phyloP scores from a whole-genome alignment of 768 basidiomycete species.

The Butyriboletus loyo region DNA sequence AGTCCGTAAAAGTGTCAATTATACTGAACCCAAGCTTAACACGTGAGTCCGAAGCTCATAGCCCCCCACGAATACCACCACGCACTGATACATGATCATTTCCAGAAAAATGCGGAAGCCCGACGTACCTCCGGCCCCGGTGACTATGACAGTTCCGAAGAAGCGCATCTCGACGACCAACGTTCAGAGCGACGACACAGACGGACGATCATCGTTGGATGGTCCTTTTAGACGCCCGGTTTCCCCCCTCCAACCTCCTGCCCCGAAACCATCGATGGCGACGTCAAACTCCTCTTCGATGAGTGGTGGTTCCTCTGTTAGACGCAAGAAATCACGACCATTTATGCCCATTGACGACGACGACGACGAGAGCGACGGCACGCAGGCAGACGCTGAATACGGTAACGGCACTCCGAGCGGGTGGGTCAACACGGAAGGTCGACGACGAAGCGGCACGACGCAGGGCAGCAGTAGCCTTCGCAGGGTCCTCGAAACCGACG shows the following conservation, averaged over 20 bases:
- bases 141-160: slow-evolving; percentile 32
- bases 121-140: slow-evolving; percentile 43
- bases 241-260: slow-evolving; percentile 29
- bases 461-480: slow-evolving; percentile 27
- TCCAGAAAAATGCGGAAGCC: slow-evolving; percentile 88
- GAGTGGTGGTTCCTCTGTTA: slow-evolving; percentile 29
- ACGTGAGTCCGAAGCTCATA: slow-evolving; percentile 50
- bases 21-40: slow-evolving; percentile 84
- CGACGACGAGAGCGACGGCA: slow-evolving; percentile 61
- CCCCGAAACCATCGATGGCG: slow-evolving; percentile 36
- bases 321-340: slow-evolving; percentile 54
- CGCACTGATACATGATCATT: slow-evolving; percentile 5
- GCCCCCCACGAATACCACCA: not conserved
- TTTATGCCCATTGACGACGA: slow-evolving; percentile 47
- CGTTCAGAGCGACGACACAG: slow-evolving; percentile 36
- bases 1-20: slow-evolving; percentile 77
- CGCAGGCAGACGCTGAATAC: slow-evolving; percentile 70
- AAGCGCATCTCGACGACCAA: slow-evolving; percentile 42
- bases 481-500: slow-evolving; percentile 42
- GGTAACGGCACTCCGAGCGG: slow-evolving; percentile 37
- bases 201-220: slow-evolving; percentile 40
- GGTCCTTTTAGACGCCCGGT: slow-evolving; percentile 33
- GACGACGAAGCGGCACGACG: slow-evolving; percentile 39
- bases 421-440: slow-evolving; percentile 58
- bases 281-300: slow-evolving; percentile 33